Base-by-base conservation (phyloP, 345 rosid genomes). In the Rubroshorea leprosula region DNA sequence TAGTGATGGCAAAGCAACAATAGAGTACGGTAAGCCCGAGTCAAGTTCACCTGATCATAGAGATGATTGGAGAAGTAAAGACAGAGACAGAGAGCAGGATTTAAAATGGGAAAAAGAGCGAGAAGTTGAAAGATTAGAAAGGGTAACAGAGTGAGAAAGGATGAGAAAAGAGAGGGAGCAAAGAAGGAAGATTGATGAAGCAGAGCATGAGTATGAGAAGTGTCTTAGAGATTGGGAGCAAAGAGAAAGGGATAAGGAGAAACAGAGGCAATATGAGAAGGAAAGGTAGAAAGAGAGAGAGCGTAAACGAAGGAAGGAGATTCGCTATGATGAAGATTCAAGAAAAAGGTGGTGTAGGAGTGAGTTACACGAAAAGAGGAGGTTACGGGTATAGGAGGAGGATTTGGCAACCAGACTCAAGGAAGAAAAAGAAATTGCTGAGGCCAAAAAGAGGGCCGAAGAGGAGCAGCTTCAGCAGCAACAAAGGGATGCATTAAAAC, bases 171-270 rank as follows among this genome's bases (percentile, higher is more conserved):
- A 87, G 79, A 87, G 97, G 74, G 99, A 93, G 74, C 92, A 76
- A 68, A 85, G 84, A 69, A 83, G 96, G 78, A 89, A 83, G 79
- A 63, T 82, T 57, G 96, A 85, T 74, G 99, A 87, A 46, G 95
- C 89, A 15, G 97, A 93, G 68, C 90, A 95, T 17, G 97, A 80
- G 54, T 93, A 79, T 77, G 97, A 85, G 70, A 68, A 79, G 66
- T 83, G 86, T 48, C 89, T 93, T 54, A 89, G 83, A 80, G 96
- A 87, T 48, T 93, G 95, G 99, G 99, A 89, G 68, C 83, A 84
- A 54, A 83, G 96, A 63, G 99, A 90, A 63, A 87, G 91, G 68
- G 96, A 89, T 49, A 93, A 70, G 68, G 99, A 93, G 72, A 89
- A 87, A 68, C 87, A 83, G 62, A 79, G 95, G 54, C 99, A 87